Percentiles rank a stretch among this genome's conserved stretches.
phyloP scores from a whole-genome alignment of 768 basidiomycete genomes.

The Ramaria sp. region DNA sequence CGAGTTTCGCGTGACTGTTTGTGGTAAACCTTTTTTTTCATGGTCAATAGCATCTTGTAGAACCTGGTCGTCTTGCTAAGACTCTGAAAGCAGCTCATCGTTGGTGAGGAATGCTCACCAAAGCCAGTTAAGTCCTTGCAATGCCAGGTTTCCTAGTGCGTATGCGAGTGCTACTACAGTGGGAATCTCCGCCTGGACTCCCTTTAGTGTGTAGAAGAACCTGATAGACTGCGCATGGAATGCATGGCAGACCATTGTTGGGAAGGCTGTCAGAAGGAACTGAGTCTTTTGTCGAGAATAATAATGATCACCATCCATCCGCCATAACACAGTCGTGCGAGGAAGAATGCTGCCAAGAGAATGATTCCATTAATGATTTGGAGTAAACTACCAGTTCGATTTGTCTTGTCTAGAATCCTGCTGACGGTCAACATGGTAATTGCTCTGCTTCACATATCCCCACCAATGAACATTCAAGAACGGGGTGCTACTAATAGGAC shows the following conservation, averaged over 20 bases:
- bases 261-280: neutral
- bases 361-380: constrained; percentile 66
- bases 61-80: constrained; percentile 36
- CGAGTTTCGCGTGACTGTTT: no score
- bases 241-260: neutral
- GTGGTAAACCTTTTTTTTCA: constrained; percentile 20
- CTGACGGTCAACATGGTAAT: constrained; percentile 1
- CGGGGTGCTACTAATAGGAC: constrained; percentile 51
- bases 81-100: neutral
- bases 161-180: neutral
- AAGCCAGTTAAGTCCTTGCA: constrained; percentile 58
- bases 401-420: constrained; percentile 72
- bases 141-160: neutral
- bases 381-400: constrained; percentile 52
- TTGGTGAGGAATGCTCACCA: constrained; percentile 37
- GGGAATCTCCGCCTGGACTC: neutral
- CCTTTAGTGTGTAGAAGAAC: neutral
- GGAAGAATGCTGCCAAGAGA: constrained; percentile 59
- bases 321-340: constrained; percentile 63
- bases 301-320: constrained; percentile 13
- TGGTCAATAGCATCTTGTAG: constrained; percentile 56
- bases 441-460: neutral
- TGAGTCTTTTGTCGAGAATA: neutral
- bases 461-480: constrained; percentile 87
- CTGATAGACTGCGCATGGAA: neutral